Base-by-base conservation (phyloP, 768 basidiomycete species). In the Pleurotus citrinopileatus region DNA sequence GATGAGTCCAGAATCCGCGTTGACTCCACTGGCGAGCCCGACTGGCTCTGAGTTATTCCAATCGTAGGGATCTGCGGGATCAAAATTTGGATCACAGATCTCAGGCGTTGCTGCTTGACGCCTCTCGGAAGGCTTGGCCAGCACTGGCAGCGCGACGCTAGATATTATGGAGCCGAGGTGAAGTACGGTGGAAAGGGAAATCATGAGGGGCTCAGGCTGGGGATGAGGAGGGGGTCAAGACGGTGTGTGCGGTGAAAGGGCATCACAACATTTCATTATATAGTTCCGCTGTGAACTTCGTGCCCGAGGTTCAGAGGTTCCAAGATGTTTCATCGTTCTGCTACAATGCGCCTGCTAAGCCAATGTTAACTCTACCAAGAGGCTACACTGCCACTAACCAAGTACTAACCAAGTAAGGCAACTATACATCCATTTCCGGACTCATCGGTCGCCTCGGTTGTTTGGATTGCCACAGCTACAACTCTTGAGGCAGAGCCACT, bases 11-110 rank as follows among this genome's bases (percentile, higher is more conserved):
- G 48, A 50, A 23, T 37, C 32, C 32, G 25, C 15, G 9, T n/a
- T 37, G 29, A 50, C 12, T 3, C 48, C 48, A 38, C 36, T 36
- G 12, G 34, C 10, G 0, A 50, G 32, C 22, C 48, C 48, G 20
- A 50, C 22, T 8, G 48, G 9, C 20, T 50, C 48, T 20, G 48
- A 50, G 32, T 50, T 50, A 23, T 50, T 50, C 48, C 48, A 50
- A n/a, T 50, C 48, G 32, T 50, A 50, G 6, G 48, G 29, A 7
- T 32, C 48, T 4, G n/a, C 28, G 10, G 48, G 15, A 10, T 20
- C 32, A 15, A 50, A 50, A 17, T 50, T 50, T 17, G 48, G 48
- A 4, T 22, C 34, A 17, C 48, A 50, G 17, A 36, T 50, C 29
- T 50, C 19, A 36, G 28, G 48, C 2, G 48, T 15, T 4, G 28